phyloP scores from a whole-genome alignment of 2,329 filamentous ascomycete species.

The Clathrospora elynae region DNA sequence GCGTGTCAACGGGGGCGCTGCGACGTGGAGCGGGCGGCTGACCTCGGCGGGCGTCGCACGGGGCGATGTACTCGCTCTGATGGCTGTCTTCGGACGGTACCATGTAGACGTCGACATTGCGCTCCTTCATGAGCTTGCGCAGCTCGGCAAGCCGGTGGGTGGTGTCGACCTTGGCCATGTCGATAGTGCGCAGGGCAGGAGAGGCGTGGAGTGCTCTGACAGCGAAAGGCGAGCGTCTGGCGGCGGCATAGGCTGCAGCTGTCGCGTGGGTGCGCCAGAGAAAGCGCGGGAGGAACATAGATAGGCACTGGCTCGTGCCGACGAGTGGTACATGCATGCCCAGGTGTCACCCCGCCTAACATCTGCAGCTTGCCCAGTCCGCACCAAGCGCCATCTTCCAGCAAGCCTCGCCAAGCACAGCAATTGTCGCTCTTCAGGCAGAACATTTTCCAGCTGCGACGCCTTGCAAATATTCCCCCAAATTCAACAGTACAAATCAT shows the following conservation, averaged over 20 bases:
- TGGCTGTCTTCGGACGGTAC: slow-evolving; percentile 97
- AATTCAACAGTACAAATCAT: slow-evolving; percentile 16
- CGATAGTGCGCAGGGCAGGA: slow-evolving; percentile 44
- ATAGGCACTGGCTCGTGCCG: slow-evolving; percentile 22
- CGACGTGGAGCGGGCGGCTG: slow-evolving; percentile 25
- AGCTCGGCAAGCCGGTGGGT: slow-evolving; percentile 75
- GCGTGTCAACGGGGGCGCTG: slow-evolving; percentile 34
- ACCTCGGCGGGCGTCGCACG: slow-evolving; percentile 88
- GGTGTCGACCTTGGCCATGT: slow-evolving; percentile 82
- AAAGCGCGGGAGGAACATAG: slow-evolving; percentile 41
- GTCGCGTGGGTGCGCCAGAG: slow-evolving; percentile 38
- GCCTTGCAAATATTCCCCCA: too few relatives aligned
- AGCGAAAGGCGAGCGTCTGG: slow-evolving; percentile 16
- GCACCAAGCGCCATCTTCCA: slow-evolving; percentile 14
- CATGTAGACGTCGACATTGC: slow-evolving; percentile 90
- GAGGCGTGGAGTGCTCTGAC: slow-evolving; percentile 41
- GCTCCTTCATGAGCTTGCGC: slow-evolving; percentile 83
- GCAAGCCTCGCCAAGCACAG: slow-evolving; percentile 11
- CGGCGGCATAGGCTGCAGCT: slow-evolving; percentile 33
- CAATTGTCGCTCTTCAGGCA: slow-evolving; percentile 5
- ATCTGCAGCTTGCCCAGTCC: slow-evolving; percentile 16
- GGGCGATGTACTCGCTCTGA: slow-evolving; percentile 96
- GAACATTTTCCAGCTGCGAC: too few relatives aligned
- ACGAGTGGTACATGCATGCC: slow-evolving; percentile 26
- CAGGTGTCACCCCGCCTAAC: slow-evolving; percentile 31